Percentiles rank a stretch among this genome's conserved stretches.
These are phyloP conservation scores for Pedinophyceae sp. DNA, from an alignment of 139 green algal genomes.

Conservation along the genomic window DNA sequence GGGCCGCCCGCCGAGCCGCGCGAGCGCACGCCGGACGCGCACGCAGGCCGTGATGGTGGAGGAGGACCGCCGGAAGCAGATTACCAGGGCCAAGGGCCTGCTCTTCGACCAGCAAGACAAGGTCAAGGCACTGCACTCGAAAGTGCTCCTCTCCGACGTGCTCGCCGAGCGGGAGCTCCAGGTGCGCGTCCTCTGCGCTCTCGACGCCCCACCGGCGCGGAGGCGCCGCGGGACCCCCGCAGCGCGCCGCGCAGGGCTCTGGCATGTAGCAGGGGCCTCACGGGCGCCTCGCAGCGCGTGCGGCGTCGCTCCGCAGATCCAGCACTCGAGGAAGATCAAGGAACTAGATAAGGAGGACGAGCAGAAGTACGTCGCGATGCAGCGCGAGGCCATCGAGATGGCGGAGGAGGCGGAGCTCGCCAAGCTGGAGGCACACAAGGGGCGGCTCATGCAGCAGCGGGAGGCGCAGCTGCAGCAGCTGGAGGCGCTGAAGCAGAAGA, in stretches of 20 bases:
- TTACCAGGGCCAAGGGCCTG: conserved; percentile 1
- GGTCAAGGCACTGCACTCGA: conserved; percentile 4
- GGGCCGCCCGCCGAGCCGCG: too few relatives aligned
- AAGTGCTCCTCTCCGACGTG: conserved; percentile 2
- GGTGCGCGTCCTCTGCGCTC: too few relatives aligned
- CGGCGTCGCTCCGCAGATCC: too few relatives aligned
- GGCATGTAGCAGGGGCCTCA: too few relatives aligned
- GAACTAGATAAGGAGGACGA: conserved; percentile 2
- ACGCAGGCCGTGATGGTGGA: conserved; percentile 1
- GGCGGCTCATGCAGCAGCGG: conserved; percentile 1
- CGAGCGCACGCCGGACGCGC: too few relatives aligned
- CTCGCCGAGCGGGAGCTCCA: conserved; percentile 1
- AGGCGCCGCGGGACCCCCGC: too few relatives aligned
- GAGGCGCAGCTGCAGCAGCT: conserved; percentile 7
- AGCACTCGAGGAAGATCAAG: conserved; percentile 3
- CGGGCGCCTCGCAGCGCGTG: too few relatives aligned
- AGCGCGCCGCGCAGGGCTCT: too few relatives aligned
- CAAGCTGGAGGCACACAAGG: not conserved
- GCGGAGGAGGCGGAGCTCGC: conserved; percentile 1
- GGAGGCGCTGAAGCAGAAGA: conserved; percentile 1
- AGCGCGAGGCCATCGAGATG: not conserved
- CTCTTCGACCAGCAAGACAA: conserved; percentile 5
- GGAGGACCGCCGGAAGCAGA: not conserved
- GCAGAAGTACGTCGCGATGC: not conserved
- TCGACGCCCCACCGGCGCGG: too few relatives aligned